Evolutionary conservation across 2,329 filamentous ascomycete genomes (phyloP).

Genomic region (Aspergillus luchuensis): DNA sequence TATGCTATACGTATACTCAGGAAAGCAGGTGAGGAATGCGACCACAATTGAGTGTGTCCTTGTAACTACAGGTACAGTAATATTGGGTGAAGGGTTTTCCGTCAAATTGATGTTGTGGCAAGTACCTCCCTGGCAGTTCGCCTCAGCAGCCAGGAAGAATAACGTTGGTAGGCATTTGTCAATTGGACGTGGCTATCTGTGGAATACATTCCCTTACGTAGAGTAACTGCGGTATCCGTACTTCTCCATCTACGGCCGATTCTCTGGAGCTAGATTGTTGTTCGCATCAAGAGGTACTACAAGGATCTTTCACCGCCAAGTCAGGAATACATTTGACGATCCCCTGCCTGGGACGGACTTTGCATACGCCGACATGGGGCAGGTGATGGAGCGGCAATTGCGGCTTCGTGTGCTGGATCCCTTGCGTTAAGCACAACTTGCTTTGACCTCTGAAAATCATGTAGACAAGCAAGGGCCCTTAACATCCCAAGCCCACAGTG

Average conservation of each 20-base stretch:
- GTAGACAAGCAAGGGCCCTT: neutral
- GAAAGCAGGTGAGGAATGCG: slow-evolving; percentile 2
- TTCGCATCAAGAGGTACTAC: slow-evolving; percentile 5
- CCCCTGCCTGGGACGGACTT: slow-evolving; percentile 3
- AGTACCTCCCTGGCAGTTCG: slow-evolving; percentile 5
- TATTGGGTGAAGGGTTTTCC: neutral
- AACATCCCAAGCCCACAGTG: neutral
- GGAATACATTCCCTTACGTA: slow-evolving; percentile 6
- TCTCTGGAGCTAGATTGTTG: slow-evolving; percentile 6
- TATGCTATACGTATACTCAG: neutral
- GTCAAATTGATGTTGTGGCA: slow-evolving; percentile 3
- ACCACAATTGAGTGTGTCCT: neutral
- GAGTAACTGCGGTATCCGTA: neutral
- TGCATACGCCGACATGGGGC: slow-evolving; percentile 1
- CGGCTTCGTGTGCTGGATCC: slow-evolving; percentile 4
- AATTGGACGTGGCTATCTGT: slow-evolving; percentile 4
- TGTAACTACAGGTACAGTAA: neutral
- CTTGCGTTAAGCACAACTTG: slow-evolving; percentile 1
- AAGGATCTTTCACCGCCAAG: slow-evolving; percentile 1
- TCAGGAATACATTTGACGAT: slow-evolving; percentile 6
- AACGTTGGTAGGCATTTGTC: slow-evolving; percentile 4
- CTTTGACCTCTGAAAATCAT: neutral
- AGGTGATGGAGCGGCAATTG: slow-evolving; percentile 3
- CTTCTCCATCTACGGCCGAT: slow-evolving; percentile 4
- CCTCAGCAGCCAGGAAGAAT: slow-evolving; percentile 5